Conservation (phyloP, 1,284 basidiomycete genomes). For the Cryptococcus amylolentus region DNA sequence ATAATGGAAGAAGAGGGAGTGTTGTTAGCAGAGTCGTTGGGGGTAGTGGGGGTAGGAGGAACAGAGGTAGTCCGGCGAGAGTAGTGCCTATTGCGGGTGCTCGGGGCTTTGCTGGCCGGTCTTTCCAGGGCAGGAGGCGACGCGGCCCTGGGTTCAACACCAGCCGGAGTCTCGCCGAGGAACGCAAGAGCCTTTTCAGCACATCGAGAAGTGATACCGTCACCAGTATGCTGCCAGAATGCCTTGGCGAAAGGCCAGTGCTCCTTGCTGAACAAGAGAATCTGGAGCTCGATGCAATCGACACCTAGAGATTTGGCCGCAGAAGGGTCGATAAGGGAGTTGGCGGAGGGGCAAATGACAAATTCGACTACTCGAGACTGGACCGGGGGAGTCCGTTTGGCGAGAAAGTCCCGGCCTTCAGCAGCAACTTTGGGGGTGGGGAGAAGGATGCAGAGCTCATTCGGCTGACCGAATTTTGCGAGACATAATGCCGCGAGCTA, state of each 20-base stretch:
- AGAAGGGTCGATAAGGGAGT: conserved; percentile 29
- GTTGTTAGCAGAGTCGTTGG: conserved; percentile 14
- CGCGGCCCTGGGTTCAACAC: conserved; percentile 5
- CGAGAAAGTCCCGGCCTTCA: conserved; percentile 71
- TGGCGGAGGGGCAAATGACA: conserved; percentile 61
- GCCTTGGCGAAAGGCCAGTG: conserved; percentile 71
- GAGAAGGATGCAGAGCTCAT: conserved; percentile 74
- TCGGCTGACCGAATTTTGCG: conserved; percentile 66
- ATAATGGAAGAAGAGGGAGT: conserved; percentile 9
- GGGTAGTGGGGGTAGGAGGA: conserved; percentile 10
- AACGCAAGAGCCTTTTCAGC: conserved; percentile 71
- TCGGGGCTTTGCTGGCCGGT: conserved; percentile 34
- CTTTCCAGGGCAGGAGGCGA: conserved; percentile 14
- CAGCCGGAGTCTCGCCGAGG: conserved; percentile 42
- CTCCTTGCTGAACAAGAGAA: conserved; percentile 72
- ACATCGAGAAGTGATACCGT: conserved; percentile 81
- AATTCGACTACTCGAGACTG: conserved; percentile 69
- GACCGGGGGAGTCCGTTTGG: conserved; percentile 52
- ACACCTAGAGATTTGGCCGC: conserved; percentile 35
- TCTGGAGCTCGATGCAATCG: conserved; percentile 63
- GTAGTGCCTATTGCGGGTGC: conserved; percentile 42
- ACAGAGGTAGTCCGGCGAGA: conserved; percentile 14
- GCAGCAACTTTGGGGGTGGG: conserved; percentile 69
- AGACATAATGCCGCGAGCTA: conserved; percentile 75
- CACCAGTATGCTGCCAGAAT: conserved; percentile 94